Evolutionary conservation across 2,329 filamentous ascomycete species (phyloP), one percentile per base, ranked within the genome.

Genomic region (Colletotrichum plurivorum): DNA sequence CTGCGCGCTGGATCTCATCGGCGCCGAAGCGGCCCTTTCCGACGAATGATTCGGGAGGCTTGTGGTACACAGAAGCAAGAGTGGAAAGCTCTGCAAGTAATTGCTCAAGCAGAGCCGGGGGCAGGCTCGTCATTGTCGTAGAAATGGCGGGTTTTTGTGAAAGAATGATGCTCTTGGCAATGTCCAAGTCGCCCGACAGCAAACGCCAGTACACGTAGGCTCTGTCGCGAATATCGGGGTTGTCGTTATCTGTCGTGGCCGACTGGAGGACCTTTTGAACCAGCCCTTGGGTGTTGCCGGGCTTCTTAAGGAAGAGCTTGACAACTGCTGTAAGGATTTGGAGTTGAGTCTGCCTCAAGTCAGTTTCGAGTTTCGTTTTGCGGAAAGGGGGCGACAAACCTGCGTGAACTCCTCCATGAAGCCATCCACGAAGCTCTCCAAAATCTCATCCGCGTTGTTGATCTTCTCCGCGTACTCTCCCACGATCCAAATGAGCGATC

Each of bases 381-480:
- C 15, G 27, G 27, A 13, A 31, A 27, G 15, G 5, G 25, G 18
- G 10, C 15, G 49, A 79, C 88, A 73, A 78, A 94, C 93, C 85
- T 97, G 95, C 60, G 95, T 96, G 78, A 98, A 98, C 80, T 99
- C 96, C 78, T 98, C 96, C 79, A 93, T 93, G 79, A 99, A 98
- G 0, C 91, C 92, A 64, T 98, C 96, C 13, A 98, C 95, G 77
- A 99, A 99, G 18, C 93, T 91, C 60, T 90, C 88, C 68, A 99
- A 82, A 71, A 99, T 98, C 74, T 98, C 94, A 72, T 95, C 94
- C n/a, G 96, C 96, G 75, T 99, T 98, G 83, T 90, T 97, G 77
- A 99, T 99, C 86, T 99, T 99, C 84, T 99, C 96, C 0, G 96
- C 96, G 78, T 99, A 99, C 80, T 99, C 96, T 74, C 96, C 96